Conservation (phyloP, 371 early-diverging fungal species). For the Sporodiniella umbellata region DNA sequence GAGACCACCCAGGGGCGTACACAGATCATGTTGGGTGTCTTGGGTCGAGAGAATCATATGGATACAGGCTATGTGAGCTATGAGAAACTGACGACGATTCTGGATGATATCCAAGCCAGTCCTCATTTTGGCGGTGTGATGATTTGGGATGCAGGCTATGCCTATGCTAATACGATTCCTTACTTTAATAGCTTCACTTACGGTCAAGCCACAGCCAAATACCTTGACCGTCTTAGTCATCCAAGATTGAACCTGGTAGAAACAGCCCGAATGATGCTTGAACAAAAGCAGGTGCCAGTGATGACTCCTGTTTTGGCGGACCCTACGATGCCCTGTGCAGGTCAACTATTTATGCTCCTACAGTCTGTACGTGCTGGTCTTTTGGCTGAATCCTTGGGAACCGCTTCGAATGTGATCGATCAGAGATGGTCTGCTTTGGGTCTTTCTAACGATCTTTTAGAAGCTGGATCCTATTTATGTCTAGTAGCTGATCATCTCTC, state of each 20-base stretch:
- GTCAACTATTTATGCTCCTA: slow-evolving; percentile 17
- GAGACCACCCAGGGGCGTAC: slow-evolving; percentile 20
- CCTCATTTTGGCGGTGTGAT: slow-evolving; percentile 63
- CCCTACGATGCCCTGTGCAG: slow-evolving; percentile 12
- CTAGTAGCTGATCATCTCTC: neutral
- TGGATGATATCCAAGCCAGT: slow-evolving; percentile 29
- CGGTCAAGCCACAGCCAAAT: slow-evolving; percentile 28
- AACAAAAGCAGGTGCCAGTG: slow-evolving; percentile 7
- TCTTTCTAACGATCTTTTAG: slow-evolving; percentile 11
- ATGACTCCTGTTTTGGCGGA: slow-evolving; percentile 7
- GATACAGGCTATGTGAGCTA: slow-evolving; percentile 53
- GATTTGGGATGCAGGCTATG: slow-evolving; percentile 63
- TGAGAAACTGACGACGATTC: slow-evolving; percentile 32
- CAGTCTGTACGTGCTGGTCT: slow-evolving; percentile 11
- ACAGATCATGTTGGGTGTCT: slow-evolving; percentile 52
- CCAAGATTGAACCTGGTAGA: neutral
- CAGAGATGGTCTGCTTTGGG: slow-evolving; percentile 12
- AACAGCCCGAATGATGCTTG: slow-evolving; percentile 2
- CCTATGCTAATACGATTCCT: slow-evolving; percentile 34
- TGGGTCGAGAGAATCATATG: slow-evolving; percentile 50
- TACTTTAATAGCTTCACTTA: slow-evolving; percentile 14
- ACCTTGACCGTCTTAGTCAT: slow-evolving; percentile 11
- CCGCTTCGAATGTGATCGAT: slow-evolving; percentile 3
- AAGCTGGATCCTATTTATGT: slow-evolving; percentile 22
- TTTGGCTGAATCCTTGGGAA: slow-evolving; percentile 21